Conservation (phyloP, 2,329 filamentous ascomycete genomes). For the Ceratocystis ficicola region DNA sequence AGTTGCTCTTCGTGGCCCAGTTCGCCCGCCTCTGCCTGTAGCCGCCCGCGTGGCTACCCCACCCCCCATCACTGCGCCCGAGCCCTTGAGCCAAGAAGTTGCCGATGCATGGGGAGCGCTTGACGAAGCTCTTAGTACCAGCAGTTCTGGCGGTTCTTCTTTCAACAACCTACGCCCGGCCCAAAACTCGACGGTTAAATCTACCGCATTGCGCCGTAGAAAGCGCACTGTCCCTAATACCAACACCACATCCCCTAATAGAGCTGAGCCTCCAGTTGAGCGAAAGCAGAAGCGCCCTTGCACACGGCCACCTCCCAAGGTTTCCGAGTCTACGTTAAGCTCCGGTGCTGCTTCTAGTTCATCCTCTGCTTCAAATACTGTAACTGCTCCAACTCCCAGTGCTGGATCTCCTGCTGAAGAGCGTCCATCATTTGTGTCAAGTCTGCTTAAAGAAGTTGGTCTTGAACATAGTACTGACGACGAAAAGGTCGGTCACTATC, state of each 20-base stretch:
- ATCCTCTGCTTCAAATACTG: not conserved
- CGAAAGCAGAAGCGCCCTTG: slow-evolving; percentile 79
- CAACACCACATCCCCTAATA: not conserved
- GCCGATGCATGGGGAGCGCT: slow-evolving; percentile 80
- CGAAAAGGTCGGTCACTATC: slow-evolving; percentile 36
- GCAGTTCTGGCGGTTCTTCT: not conserved
- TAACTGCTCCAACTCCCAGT: slow-evolving; percentile 5
- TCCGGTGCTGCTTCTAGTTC: slow-evolving; percentile 19
- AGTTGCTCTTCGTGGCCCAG: not conserved
- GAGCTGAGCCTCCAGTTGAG: slow-evolving; percentile 38
- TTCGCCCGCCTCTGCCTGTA: not conserved
- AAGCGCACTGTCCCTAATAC: slow-evolving; percentile 2
- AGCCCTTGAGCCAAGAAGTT: slow-evolving; percentile 47
- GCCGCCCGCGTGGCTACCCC: not conserved
- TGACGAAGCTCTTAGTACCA: slow-evolving; percentile 63
- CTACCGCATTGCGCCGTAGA: not conserved
- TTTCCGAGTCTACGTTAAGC: slow-evolving; percentile 32
- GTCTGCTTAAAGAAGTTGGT: slow-evolving; percentile 79
- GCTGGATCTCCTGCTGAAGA: slow-evolving; percentile 29
- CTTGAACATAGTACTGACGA: slow-evolving; percentile 48
- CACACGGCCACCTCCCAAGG: slow-evolving; percentile 47
- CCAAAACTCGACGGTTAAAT: not conserved
- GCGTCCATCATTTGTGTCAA: slow-evolving; percentile 71
- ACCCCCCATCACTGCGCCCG: not conserved
- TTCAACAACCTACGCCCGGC: not conserved